Base-by-base conservation (phyloP, 2,329 filamentous ascomycete genomes). In the Xenosphaeropsis pyriputrescens region DNA sequence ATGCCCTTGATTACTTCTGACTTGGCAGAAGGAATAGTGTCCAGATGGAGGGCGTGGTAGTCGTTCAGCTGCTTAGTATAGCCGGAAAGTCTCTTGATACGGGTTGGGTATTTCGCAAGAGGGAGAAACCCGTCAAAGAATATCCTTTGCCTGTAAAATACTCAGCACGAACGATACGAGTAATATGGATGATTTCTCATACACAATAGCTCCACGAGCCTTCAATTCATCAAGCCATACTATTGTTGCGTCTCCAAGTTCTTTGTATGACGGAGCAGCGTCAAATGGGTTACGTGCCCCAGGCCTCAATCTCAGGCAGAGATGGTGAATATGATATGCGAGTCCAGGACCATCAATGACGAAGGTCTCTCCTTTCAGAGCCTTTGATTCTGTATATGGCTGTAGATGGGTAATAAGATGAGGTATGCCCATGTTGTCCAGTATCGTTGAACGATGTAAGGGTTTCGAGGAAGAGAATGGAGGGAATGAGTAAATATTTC, bases 111-210 rank as follows among this genome's bases (percentile, higher is more conserved):
- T 37, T 57, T 57, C n/a, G 44, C 41, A 17, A 42, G 19, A 31
- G 89, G 89, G 1, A 96, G 65, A 39, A 74, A 78, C 12, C 86
- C 86, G 55, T 96, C 89, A 49, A 96, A 95, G 54, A 80, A 86
- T 38, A 95, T 81, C 34, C 68, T 73, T 41, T 72, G 61, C 46
- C 77, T 83, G 46, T 22, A 9, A 36, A 9, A 26, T 3, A 26
- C 8, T 26, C 12, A 26, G 22, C 22, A 26, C 22, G 8, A 26
- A 26, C 22, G 12, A 3, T 26, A 26, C 22, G 22, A 26, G 22
- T 26, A 9, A 9, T n/a, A 26, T 26, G 3, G 26, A 17, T 6
- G 11, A 29, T 29, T 3, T n/a, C 22, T 19, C 49, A 37, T 64
- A 89, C 84, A 91, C 67, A 34, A 59, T 59, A 36, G 82, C 67